phyloP scores from a whole-genome alignment of 352 stramenopile species.

The Pythium folliculosum region DNA sequence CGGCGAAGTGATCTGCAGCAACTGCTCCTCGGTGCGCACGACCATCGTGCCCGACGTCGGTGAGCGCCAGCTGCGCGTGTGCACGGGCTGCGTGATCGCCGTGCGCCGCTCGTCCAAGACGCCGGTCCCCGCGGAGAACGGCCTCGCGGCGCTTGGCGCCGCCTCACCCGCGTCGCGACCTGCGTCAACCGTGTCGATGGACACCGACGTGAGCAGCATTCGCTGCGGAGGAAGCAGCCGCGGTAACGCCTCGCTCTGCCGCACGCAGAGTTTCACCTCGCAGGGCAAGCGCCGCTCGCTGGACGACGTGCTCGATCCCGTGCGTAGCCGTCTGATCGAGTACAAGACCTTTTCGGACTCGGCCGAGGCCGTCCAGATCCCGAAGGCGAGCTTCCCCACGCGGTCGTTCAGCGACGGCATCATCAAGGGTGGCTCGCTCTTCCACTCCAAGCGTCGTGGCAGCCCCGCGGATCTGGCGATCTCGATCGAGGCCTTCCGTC shows the following conservation, averaged over 20 bases:
- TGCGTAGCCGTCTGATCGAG: slow-evolving; percentile 74
- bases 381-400: slow-evolving; percentile 62
- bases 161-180: slow-evolving; percentile 15
- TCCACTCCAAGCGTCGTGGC: slow-evolving; percentile 60
- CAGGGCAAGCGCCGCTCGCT: slow-evolving; percentile 61
- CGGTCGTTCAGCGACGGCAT: slow-evolving; percentile 81
- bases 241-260: slow-evolving; percentile 2
- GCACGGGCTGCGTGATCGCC: slow-evolving; percentile 76
- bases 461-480: slow-evolving; percentile 74
- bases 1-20: slow-evolving; percentile 77
- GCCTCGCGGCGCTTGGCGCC: neutral
- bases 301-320: slow-evolving; percentile 71
- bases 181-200: slow-evolving; percentile 7
- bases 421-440: slow-evolving; percentile 60
- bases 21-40: slow-evolving; percentile 65
- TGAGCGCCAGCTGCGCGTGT: slow-evolving; percentile 75
- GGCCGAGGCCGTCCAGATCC: slow-evolving; percentile 39
- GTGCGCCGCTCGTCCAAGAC: slow-evolving; percentile 58
- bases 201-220: slow-evolving; percentile 28
- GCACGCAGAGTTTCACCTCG: slow-evolving; percentile 54
- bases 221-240: slow-evolving; percentile 15
- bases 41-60: slow-evolving; percentile 70
- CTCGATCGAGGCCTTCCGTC: slow-evolving; percentile 73
- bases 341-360: slow-evolving; percentile 79
- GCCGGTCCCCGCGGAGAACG: slow-evolving; percentile 22